These are phyloP conservation scores for Amaranthus hypochondriacus DNA, from an alignment of 148 eudicot species.

Conservation along the genomic window DNA sequence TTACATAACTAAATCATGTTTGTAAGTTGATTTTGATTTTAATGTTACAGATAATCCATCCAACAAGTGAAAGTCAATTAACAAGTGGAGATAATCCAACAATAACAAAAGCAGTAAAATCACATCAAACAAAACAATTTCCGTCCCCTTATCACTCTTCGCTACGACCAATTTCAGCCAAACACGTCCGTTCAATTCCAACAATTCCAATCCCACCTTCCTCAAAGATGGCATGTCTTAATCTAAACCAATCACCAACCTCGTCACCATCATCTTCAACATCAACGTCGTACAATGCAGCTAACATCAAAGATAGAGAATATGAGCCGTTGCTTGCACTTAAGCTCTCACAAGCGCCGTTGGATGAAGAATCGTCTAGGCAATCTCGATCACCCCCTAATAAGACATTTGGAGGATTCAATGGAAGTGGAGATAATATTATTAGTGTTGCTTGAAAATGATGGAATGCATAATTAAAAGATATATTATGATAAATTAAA, in stretches of 20 bases:
- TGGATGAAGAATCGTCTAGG: conserved; percentile 30
- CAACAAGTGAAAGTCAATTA: conserved; percentile 35
- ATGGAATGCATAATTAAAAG: background rate
- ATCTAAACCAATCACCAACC: conserved; percentile 41
- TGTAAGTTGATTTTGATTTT: background rate
- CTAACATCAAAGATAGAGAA: conserved; percentile 19
- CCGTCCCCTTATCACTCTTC: conserved; percentile 4
- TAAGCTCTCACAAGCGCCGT: conserved; percentile 32
- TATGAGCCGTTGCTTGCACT: conserved; percentile 40
- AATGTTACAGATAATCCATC: conserved; percentile 31
- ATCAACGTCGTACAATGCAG: conserved; percentile 5
- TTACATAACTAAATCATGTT: too few relatives aligned
- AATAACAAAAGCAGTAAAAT: conserved; percentile 1
- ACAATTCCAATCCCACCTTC: conserved; percentile 51
- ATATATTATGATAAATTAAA: conserved; percentile 5
- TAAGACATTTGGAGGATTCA: conserved; percentile 37
- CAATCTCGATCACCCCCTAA: conserved; percentile 7
- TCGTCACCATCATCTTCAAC: conserved; percentile 4
- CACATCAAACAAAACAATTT: conserved; percentile 3
- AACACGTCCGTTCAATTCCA: conserved; percentile 26
- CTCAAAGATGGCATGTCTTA: conserved; percentile 60
- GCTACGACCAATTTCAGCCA: conserved; percentile 16
- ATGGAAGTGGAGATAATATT: conserved; percentile 60
- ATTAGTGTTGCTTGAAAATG: conserved; percentile 65
- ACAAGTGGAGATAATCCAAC: conserved; percentile 27